phyloP scores from a whole-genome alignment of 2,329 filamentous ascomycete genomes.

The Venturia effusa region DNA sequence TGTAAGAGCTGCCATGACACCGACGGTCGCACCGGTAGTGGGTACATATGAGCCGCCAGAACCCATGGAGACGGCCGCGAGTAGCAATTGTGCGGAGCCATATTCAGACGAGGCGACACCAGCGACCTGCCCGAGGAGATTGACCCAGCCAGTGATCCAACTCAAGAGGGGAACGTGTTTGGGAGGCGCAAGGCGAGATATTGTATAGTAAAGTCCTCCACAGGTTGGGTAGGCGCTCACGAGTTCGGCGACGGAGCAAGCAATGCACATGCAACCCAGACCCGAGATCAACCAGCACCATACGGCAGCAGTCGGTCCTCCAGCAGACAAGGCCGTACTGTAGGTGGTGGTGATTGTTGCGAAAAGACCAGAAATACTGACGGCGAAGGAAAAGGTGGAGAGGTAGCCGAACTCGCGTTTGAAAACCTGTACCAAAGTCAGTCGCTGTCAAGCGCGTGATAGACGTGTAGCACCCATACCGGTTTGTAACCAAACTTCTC shows the following conservation, averaged over 20 bases:
- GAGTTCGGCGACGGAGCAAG: constrained; percentile 43
- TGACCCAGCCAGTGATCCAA: constrained; percentile 38
- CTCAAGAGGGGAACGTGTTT: constrained; percentile 38
- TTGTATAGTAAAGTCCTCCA: constrained; percentile 45
- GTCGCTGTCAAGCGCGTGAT: not conserved
- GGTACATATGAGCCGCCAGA: constrained; percentile 38
- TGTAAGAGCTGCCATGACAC: constrained; percentile 45
- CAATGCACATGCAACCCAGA: constrained; percentile 45
- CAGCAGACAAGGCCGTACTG: constrained; percentile 41
- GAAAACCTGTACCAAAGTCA: constrained; percentile 34
- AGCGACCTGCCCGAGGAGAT: constrained; percentile 38
- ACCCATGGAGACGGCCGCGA: constrained; percentile 44
- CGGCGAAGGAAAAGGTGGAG: constrained; percentile 50
- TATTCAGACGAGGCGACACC: constrained; percentile 48
- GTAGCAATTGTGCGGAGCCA: constrained; percentile 44
- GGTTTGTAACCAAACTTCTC: constrained; percentile 24
- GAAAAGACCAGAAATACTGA: constrained; percentile 46
- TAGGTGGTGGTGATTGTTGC: constrained; percentile 47
- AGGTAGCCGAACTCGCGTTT: constrained; percentile 48
- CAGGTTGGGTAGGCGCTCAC: constrained; percentile 49
- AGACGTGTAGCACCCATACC: constrained; percentile 14
- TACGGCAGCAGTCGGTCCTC: constrained; percentile 42
- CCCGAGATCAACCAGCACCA: constrained; percentile 51
- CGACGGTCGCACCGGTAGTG: constrained; percentile 37
- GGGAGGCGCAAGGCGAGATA: constrained; percentile 41